Evolutionary conservation across 2,329 filamentous ascomycete genomes (phyloP).

Genomic region (Fusarium secorum): DNA sequence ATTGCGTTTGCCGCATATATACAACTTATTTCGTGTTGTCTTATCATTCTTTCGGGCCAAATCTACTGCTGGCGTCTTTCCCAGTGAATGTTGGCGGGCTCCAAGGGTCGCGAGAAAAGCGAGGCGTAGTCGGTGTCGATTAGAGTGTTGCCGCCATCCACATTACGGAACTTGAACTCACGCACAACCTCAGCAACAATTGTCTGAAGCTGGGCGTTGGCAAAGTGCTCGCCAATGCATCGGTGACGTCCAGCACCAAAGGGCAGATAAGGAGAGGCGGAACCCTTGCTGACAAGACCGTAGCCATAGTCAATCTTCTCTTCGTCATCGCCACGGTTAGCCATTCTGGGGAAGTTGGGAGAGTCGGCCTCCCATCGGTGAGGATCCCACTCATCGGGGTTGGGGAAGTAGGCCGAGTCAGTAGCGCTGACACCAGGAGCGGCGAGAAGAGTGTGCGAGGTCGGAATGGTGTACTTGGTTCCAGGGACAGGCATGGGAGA

Average conservation of each 20-base stretch:
- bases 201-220: conserved; percentile 88
- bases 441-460: conserved; percentile 81
- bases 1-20: conserved; percentile 41
- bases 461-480: conserved; percentile 83
- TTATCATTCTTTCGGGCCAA: conserved; percentile 12
- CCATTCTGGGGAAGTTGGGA: conserved; percentile 59
- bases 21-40: conserved; percentile 35
- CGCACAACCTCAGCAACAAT: conserved; percentile 81
- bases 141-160: conserved; percentile 73
- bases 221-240: conserved; percentile 97
- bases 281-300: conserved; percentile 90
- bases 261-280: conserved; percentile 87
- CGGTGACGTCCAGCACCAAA: conserved; percentile 93
- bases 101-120: conserved; percentile 76
- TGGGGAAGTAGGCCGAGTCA: conserved; percentile 78
- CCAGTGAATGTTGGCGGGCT: conserved; percentile 77
- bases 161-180: conserved; percentile 79
- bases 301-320: conserved; percentile 94
- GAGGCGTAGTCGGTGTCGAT: conserved; percentile 74
- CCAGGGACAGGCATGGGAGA: conserved; percentile 83
- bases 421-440: conserved; percentile 83
- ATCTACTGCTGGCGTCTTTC: conserved; percentile 68
- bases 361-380: conserved; percentile 84
- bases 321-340: conserved; percentile 62
- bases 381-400: conserved; percentile 85